phyloP scores from a whole-genome alignment of 169 alveolate species.

The Plasmodium inui region DNA sequence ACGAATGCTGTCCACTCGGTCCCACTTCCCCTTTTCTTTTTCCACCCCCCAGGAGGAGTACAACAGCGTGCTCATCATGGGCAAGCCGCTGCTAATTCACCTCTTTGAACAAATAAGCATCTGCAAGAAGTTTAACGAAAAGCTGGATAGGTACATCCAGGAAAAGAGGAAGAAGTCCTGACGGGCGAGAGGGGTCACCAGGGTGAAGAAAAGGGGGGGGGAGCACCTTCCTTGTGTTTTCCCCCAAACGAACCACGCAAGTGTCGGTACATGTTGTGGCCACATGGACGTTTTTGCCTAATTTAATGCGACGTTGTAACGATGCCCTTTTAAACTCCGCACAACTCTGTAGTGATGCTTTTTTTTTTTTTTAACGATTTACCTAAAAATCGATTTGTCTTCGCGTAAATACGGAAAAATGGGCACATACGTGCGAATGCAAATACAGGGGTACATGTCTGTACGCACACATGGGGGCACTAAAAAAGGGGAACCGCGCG shows the following conservation, averaged over 20 bases:
- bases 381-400: background rate
- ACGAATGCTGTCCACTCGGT: background rate
- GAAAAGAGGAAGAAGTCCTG: constrained; percentile 61
- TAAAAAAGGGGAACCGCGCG: background rate
- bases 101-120: constrained; percentile 64
- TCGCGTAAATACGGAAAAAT: background rate
- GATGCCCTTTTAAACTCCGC: background rate
- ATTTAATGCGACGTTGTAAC: background rate
- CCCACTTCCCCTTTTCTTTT: constrained; percentile 10
- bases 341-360: background rate
- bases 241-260: background rate
- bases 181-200: background rate
- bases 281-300: background rate
- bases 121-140: constrained; percentile 72
- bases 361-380: background rate
- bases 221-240: background rate
- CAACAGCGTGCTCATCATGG: constrained; percentile 67
- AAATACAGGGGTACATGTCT: background rate
- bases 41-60: constrained; percentile 32
- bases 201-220: background rate
- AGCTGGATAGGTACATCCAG: constrained; percentile 55
- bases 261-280: background rate
- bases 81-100: constrained; percentile 62
- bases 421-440: constrained; percentile 1
- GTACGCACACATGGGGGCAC: background rate